phyloP scores from a whole-genome alignment of 2,329 filamentous ascomycete genomes.

The Parastagonospora avenae region DNA sequence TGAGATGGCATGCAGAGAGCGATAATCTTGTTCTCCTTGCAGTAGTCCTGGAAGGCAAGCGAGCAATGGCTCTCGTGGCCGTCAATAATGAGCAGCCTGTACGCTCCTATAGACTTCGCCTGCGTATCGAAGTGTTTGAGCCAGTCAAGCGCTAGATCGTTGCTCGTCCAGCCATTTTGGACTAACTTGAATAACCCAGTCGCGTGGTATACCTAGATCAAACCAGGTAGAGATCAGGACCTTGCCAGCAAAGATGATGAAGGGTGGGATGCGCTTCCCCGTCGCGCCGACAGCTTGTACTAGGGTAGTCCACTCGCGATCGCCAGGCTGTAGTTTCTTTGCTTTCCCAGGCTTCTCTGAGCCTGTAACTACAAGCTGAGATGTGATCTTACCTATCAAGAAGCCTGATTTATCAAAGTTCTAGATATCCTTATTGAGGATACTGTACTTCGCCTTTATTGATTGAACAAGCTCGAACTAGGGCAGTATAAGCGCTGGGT shows the following conservation, averaged over 20 bases:
- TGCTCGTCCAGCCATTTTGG: conserved; percentile 43
- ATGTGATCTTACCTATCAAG: conserved; percentile 36
- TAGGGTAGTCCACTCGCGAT: conserved; percentile 33
- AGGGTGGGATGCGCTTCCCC: conserved; percentile 10
- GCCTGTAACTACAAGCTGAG: conserved; percentile 30
- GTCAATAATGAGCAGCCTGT: conserved; percentile 48
- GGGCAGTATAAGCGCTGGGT: no score
- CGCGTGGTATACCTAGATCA: conserved; percentile 9
- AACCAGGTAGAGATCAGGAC: conserved; percentile 5
- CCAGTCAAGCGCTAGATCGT: conserved; percentile 44
- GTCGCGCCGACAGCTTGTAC: conserved; percentile 17
- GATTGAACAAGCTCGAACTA: no score
- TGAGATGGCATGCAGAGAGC: conserved; percentile 1
- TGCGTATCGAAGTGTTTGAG: conserved; percentile 10
- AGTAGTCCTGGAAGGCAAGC: background rate
- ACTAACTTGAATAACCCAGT: conserved; percentile 37
- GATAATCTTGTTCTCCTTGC: conserved; percentile 1
- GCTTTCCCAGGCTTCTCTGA: conserved; percentile 18
- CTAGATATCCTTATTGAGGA: no score
- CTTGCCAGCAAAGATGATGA: conserved; percentile 19
- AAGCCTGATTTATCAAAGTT: conserved; percentile 11
- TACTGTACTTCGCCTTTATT: no score
- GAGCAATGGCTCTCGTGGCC: conserved; percentile 44
- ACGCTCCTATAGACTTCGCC: conserved; percentile 27
- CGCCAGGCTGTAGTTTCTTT: conserved; percentile 28